Evolutionary conservation across 2,329 filamentous ascomycete genomes (phyloP), one percentile per base, ranked within the genome.

Genomic region (Claviceps capensis): DNA sequence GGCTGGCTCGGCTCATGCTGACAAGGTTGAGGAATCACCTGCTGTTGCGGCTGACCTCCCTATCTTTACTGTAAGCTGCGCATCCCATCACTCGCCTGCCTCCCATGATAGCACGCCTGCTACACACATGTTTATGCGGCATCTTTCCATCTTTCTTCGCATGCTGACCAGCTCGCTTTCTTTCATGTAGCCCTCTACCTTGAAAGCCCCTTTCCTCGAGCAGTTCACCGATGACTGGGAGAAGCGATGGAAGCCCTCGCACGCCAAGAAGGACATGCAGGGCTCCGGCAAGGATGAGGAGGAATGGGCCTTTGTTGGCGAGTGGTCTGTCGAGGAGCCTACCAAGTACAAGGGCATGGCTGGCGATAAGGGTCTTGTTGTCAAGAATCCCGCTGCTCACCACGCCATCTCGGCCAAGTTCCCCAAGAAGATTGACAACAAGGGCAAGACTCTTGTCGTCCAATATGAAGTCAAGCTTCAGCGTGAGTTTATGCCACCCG

Each of bases 391-490:
- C 59, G 93, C 93, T 60, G 93, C 93, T 63, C 93, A 98, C 75
- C 93, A 98, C 73, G 93, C 93, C 76, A 98, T 98, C 71, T 98
- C 93, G 48, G 88, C 93, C 74, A 97, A 97, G 74, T 97, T 98
- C 77, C 83, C 86, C 68, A 89, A 94, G 79, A 85, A 87, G 73
- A 86, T 98, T 65, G 86, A 96, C 73, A 93, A 94, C 81, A 97
- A 91, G 82, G 89, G 80, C 74, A 95, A 98, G 78, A 86, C 88
- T 54, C 81, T 98, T 49, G 93, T 98, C 61, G 88, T 98, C 51
- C 93, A 98, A 74, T 98, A 98, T 68, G 93, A 98, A 71, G 93
- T 97, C 67, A 98, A 98, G 82, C 86, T 96, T 59, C 93, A 98
- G 75, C 88, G 88, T 94, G 78, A 72, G 86, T 47, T 22, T 11